Percentiles rank a stretch among this genome's conserved stretches.
Conservation (phyloP, 345 rosid genomes). For the Populus deltoides region DNA sequence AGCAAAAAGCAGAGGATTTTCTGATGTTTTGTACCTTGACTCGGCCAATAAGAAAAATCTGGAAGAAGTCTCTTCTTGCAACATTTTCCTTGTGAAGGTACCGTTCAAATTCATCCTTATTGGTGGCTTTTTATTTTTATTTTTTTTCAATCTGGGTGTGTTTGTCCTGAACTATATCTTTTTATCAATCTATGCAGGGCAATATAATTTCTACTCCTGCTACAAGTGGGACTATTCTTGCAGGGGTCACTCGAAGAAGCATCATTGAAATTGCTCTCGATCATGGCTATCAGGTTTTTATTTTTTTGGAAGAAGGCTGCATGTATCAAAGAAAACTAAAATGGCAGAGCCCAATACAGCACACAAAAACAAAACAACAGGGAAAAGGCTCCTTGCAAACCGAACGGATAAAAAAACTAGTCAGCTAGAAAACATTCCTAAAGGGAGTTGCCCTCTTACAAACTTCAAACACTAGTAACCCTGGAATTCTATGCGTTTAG, state of each 20-base stretch:
- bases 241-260: constrained; percentile 74
- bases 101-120: not conserved
- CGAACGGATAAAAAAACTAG: too few relatives aligned
- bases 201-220: constrained; percentile 69
- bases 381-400: too few relatives aligned
- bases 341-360: not conserved
- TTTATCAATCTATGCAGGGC: constrained; percentile 38
- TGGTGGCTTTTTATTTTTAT: not conserved
- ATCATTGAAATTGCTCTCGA: constrained; percentile 66
- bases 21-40: constrained; percentile 86
- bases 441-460: too few relatives aligned
- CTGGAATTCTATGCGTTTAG: too few relatives aligned
- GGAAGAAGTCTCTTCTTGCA: constrained; percentile 88
- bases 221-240: constrained; percentile 66
- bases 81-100: constrained; percentile 80
- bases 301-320: too few relatives aligned
- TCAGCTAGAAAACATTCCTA: too few relatives aligned
- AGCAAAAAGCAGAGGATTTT: constrained; percentile 73
- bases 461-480: too few relatives aligned
- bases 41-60: constrained; percentile 52
- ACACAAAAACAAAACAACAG: too few relatives aligned
- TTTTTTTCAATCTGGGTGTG: not conserved
- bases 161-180: not conserved
- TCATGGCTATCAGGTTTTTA: constrained; percentile 60
- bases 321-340: not conserved